Conservation (phyloP, 768 basidiomycete species). For the Rhizopogon vulgaris region DNA sequence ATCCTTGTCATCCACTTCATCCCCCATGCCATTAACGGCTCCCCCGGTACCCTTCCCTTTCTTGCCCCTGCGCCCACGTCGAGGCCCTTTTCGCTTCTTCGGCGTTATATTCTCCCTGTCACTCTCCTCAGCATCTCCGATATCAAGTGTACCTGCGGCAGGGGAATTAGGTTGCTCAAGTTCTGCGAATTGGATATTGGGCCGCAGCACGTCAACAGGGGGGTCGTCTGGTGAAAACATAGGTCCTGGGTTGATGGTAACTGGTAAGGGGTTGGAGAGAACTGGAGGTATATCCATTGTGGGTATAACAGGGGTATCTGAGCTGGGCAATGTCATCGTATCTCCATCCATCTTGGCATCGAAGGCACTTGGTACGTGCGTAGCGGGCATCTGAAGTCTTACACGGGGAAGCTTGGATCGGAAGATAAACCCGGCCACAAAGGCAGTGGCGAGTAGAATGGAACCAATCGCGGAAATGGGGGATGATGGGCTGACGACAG, state of each 20-base stretch:
- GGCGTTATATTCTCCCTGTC: conserved; percentile 49
- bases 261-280: conserved; percentile 1
- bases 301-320: background rate
- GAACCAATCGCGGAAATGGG: conserved; percentile 14
- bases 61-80: conserved; percentile 41
- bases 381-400: conserved; percentile 9
- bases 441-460: conserved; percentile 15
- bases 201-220: background rate
- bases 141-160: conserved; percentile 13
- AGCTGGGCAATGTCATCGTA: background rate
- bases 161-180: conserved; percentile 8
- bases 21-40: conserved; percentile 7
- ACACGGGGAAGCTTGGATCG: conserved; percentile 11
- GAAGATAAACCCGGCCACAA: conserved; percentile 21
- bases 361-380: background rate
- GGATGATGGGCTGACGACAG: conserved; percentile 8
- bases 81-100: conserved; percentile 31
- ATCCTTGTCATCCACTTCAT: conserved; percentile 32
- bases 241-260: background rate
- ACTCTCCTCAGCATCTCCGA: conserved; percentile 49
- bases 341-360: background rate
- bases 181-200: conserved; percentile 4
- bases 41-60: conserved; percentile 39
- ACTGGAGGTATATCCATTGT: background rate
- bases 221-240: conserved; percentile 1